Evolutionary conservation across 345 rosid genomes (phyloP).

Genomic region (Abelmoschus esculentus): DNA sequence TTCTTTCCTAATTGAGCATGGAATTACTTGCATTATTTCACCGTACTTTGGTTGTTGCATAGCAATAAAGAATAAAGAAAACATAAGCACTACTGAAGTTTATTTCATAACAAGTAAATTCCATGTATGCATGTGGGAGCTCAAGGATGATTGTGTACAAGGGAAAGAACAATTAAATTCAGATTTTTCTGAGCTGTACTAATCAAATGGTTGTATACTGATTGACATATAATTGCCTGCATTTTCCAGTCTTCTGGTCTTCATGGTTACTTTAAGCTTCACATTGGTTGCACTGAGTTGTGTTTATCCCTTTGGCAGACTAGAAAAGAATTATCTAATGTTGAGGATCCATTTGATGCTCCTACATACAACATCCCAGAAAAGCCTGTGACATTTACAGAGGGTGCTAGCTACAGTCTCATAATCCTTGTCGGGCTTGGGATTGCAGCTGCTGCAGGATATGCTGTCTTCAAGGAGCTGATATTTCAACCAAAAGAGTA

Average conservation of each 20-base stretch:
- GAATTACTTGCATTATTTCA: not conserved
- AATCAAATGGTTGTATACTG: not conserved
- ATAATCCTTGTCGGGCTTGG: conserved; percentile 89
- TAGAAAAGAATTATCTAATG: conserved; percentile 71
- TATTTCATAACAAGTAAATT: not conserved
- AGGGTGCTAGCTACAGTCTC: conserved; percentile 89
- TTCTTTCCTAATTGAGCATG: conserved; percentile 1
- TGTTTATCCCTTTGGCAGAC: conserved; percentile 33
- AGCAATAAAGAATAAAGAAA: not conserved
- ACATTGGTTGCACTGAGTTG: not conserved
- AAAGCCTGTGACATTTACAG: conserved; percentile 84
- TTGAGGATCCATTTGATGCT: conserved; percentile 95
- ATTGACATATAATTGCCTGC: not conserved
- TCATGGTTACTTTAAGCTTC: not conserved
- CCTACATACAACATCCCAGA: conserved; percentile 92
- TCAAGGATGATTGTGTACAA: not conserved
- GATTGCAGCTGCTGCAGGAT: conserved; percentile 84
- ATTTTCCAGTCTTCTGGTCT: not conserved
- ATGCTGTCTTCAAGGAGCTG: conserved; percentile 83
- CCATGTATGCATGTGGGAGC: not conserved
- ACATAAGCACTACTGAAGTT: not conserved
- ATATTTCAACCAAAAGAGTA: conserved; percentile 96
- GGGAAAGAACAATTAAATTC: not conserved
- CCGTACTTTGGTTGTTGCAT: not conserved
- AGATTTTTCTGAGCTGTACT: not conserved